These are phyloP conservation scores for Erodium moschatum DNA, from an alignment of 441 rosid genomes.

Conservation along the genomic window DNA sequence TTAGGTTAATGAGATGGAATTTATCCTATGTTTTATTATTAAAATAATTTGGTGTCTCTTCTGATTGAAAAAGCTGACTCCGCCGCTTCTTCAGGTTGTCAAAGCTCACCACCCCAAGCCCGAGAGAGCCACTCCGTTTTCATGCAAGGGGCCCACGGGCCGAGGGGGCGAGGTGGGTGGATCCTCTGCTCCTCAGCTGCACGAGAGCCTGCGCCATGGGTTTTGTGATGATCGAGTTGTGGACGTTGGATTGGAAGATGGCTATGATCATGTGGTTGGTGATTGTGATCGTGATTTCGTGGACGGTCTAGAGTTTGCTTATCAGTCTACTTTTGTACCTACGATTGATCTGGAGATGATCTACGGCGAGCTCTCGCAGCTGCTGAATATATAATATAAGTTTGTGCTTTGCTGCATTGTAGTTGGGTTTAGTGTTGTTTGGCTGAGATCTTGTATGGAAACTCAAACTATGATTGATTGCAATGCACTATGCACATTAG, in stretches of 20 bases:
- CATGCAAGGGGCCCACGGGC: background rate
- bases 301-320: background rate
- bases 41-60: too few relatives aligned
- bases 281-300: background rate
- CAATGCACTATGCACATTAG: too few relatives aligned
- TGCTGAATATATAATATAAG: background rate
- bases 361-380: background rate
- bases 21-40: too few relatives aligned
- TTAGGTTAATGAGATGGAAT: too few relatives aligned
- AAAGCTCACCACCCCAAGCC: background rate
- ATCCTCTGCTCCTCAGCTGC: background rate
- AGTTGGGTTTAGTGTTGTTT: too few relatives aligned
- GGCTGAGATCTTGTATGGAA: too few relatives aligned
- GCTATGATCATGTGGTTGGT: background rate
- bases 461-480: too few relatives aligned
- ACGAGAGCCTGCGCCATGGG: too few relatives aligned
- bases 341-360: background rate
- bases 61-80: too few relatives aligned
- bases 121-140: background rate
- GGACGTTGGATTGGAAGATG: background rate
- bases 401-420: too few relatives aligned
- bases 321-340: background rate
- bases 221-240: background rate
- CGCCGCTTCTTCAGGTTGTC: background rate
- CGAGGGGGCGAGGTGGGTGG: background rate